A percentile compares a stretch with the other conserved stretches of the same genome.
phyloP scores from a whole-genome alignment of 768 basidiomycete genomes.

The Pleurotus djamor region DNA sequence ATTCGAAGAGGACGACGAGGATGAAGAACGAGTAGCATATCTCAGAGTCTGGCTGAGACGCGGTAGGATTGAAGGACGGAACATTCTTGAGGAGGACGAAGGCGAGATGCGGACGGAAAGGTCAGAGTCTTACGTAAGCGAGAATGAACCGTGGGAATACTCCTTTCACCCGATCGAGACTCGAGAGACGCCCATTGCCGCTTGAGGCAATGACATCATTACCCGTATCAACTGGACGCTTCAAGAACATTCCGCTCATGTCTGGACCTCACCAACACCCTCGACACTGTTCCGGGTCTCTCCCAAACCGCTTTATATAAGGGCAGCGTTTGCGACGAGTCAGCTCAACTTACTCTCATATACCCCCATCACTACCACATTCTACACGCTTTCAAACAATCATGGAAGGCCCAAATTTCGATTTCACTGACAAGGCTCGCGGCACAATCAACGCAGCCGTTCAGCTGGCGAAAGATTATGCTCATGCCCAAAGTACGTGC shows the following conservation, averaged over 20 bases:
- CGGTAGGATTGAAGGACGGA: conserved; percentile 1
- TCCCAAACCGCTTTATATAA: background rate
- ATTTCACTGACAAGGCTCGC: conserved; percentile 86
- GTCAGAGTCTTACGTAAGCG: background rate
- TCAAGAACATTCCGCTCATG: conserved; percentile 6
- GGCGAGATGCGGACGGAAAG: background rate
- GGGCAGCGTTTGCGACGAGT: too few relatives aligned
- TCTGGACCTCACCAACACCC: background rate
- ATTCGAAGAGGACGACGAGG: conserved; percentile 10
- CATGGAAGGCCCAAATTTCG: conserved; percentile 54
- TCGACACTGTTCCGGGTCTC: background rate
- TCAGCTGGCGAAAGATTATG: conserved; percentile 82
- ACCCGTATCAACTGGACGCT: background rate
- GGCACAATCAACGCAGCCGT: conserved; percentile 68
- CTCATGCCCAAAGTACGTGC: conserved; percentile 68
- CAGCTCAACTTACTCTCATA: too few relatives aligned
- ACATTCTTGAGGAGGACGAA: background rate
- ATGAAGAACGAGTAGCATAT: background rate
- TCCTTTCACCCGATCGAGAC: too few relatives aligned
- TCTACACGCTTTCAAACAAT: background rate
- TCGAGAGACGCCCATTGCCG: background rate
- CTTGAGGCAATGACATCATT: background rate
- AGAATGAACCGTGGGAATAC: too few relatives aligned
- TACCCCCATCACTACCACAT: too few relatives aligned
- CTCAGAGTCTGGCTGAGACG: conserved; percentile 3